phyloP scores from a whole-genome alignment of 1,284 basidiomycete species.

The Ceratobasidium sp. region DNA sequence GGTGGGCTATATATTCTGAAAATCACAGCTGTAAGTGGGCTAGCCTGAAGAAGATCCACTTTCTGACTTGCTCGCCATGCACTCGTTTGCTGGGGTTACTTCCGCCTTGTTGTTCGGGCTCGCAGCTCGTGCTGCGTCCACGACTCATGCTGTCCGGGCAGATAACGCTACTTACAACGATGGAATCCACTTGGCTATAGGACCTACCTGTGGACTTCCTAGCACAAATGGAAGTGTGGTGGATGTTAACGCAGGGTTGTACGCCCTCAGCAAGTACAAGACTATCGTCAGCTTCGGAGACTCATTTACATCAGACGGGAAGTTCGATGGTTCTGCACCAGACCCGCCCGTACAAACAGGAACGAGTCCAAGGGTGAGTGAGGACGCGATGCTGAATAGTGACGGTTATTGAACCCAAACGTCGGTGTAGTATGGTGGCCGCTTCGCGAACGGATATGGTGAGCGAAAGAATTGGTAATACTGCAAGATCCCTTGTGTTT shows the following conservation, averaged over 20 bases:
- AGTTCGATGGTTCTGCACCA: conserved; percentile 33
- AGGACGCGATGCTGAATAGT: background rate
- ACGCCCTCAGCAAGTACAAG: background rate
- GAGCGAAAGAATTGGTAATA: background rate
- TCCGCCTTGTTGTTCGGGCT: background rate
- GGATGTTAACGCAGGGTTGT: conserved; percentile 37
- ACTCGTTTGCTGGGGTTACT: background rate
- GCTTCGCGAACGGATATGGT: conserved; percentile 39
- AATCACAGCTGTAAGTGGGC: background rate
- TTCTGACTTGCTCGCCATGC: background rate
- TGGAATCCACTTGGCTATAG: conserved; percentile 33
- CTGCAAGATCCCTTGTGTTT: background rate
- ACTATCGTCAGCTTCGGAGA: conserved; percentile 42
- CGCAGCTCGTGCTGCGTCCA: background rate
- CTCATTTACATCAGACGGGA: conserved; percentile 30
- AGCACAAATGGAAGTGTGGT: conserved; percentile 13
- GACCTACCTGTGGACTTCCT: conserved; percentile 13
- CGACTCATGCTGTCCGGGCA: background rate
- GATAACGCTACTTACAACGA: conserved; percentile 11
- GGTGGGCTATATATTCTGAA: too few relatives aligned
- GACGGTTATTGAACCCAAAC: background rate
- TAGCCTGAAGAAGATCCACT: background rate
- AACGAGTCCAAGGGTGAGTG: conserved; percentile 21
- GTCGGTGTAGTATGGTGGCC: conserved; percentile 13
- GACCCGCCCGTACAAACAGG: conserved; percentile 34